These are phyloP conservation scores for Trichoderma pleuroti DNA, from an alignment of 2,329 filamentous ascomycete genomes.

Conservation along the genomic window DNA sequence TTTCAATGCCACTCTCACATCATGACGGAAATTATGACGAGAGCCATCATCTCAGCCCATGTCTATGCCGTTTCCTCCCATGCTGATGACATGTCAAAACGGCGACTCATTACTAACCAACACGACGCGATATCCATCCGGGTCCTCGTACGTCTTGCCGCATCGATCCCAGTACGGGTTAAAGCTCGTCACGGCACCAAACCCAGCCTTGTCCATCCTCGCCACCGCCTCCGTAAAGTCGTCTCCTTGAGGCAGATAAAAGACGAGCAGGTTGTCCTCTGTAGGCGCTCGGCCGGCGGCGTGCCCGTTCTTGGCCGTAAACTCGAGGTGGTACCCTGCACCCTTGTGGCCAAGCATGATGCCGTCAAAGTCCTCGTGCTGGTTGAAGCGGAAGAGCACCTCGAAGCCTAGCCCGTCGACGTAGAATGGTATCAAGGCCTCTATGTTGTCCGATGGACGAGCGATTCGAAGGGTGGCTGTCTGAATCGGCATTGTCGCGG, in stretches of 20 bases:
- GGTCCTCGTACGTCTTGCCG: slow-evolving; percentile 44
- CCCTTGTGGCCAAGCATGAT: slow-evolving; percentile 40
- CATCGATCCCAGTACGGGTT: slow-evolving; percentile 45
- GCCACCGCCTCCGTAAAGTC: slow-evolving; percentile 31
- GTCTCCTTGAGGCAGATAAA: slow-evolving; percentile 37
- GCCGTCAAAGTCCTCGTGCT: slow-evolving; percentile 40
- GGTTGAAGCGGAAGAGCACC: slow-evolving; percentile 32
- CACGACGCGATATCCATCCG: slow-evolving; percentile 45
- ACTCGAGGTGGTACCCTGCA: slow-evolving; percentile 42
- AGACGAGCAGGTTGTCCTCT: slow-evolving; percentile 43
- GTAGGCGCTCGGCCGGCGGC: slow-evolving; percentile 37
- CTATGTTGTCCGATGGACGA: slow-evolving; percentile 39
- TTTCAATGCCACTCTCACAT: neutral
- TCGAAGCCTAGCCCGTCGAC: slow-evolving; percentile 39
- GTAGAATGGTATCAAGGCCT: slow-evolving; percentile 41
- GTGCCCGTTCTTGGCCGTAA: slow-evolving; percentile 36
- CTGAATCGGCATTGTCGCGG: slow-evolving; percentile 18
- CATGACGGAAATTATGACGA: neutral
- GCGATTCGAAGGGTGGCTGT: slow-evolving; percentile 39
- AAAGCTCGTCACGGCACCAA: slow-evolving; percentile 35
- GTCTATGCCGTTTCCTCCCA: neutral
- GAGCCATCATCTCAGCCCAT: neutral
- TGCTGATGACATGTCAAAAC: neutral
- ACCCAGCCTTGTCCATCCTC: slow-evolving; percentile 36
- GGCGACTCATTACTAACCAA: slow-evolving; percentile 32